phyloP scores from a whole-genome alignment of 768 basidiomycete genomes.

The Podaxis pistillaris region DNA sequence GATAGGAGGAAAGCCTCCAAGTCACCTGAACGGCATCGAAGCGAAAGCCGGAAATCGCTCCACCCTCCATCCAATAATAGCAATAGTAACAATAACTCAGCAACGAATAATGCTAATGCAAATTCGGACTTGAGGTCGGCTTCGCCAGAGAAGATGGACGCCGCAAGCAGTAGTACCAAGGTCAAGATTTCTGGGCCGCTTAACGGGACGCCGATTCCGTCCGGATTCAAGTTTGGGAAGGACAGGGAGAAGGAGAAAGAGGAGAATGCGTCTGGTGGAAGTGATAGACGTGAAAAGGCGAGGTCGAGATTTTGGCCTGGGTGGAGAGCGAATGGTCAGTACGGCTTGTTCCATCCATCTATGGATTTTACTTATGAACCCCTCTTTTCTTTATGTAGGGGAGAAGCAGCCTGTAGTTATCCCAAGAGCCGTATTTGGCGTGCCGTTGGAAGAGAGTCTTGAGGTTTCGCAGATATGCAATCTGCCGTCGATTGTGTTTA shows the following conservation, averaged over 20 bases:
- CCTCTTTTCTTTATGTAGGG: slow-evolving; percentile 22
- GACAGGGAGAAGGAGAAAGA: neutral
- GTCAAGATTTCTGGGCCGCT: slow-evolving; percentile 90
- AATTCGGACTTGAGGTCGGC: slow-evolving; percentile 40
- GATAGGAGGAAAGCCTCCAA: slow-evolving; percentile 33
- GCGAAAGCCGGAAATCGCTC: slow-evolving; percentile 61
- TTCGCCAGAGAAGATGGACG: slow-evolving; percentile 54
- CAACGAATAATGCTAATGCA: neutral
- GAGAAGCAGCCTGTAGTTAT: slow-evolving; percentile 37
- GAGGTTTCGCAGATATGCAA: slow-evolving; percentile 87
- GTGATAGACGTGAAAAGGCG: slow-evolving; percentile 84
- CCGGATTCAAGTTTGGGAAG: slow-evolving; percentile 83
- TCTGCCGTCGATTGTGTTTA: slow-evolving; percentile 92
- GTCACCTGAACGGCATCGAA: slow-evolving; percentile 55
- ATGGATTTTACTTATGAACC: slow-evolving; percentile 5
- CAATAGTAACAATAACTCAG: neutral
- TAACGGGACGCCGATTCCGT: slow-evolving; percentile 80
- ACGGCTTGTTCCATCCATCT: neutral
- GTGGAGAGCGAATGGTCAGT: slow-evolving; percentile 58
- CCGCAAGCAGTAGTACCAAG: slow-evolving; percentile 42
- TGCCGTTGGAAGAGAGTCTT: slow-evolving; percentile 83
- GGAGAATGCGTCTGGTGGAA: slow-evolving; percentile 21
- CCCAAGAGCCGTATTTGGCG: slow-evolving; percentile 83
- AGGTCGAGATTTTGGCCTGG: slow-evolving; percentile 97
- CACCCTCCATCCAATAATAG: slow-evolving; percentile 32